Conservation (phyloP, 225 moss, liverwort and hornwort genomes). For the Neckera pumila region DNA sequence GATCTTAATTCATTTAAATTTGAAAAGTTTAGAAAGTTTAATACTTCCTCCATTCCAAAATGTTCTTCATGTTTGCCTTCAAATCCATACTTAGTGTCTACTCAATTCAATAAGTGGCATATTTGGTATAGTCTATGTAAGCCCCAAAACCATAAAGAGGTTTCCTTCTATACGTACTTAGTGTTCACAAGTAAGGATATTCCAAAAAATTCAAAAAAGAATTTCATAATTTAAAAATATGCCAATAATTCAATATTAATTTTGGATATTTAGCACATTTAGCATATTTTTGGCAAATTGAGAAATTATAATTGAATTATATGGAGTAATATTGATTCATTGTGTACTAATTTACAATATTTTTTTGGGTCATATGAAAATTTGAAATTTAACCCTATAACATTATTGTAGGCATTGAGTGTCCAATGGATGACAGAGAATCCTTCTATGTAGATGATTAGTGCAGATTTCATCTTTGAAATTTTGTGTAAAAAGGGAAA, state of each 20-base stretch:
- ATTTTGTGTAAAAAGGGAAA: rapidly evolving
- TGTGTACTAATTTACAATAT: neutral
- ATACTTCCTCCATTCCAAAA: neutral
- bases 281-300: neutral
- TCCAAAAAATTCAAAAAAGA: neutral
- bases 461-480: neutral
- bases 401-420: rapidly evolving
- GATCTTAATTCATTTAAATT: neutral
- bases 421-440: rapidly evolving
- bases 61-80: neutral
- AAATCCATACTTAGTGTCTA: neutral
- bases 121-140: neutral
- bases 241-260: too few relatives aligned
- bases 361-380: neutral
- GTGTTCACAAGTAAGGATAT: neutral
- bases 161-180: neutral
- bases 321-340: neutral
- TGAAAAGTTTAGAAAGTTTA: neutral
- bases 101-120: neutral
- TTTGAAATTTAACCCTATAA: neutral
- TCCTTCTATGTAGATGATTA: neutral
- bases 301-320: neutral
- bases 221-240: neutral
- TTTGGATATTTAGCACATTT: neutral
- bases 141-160: neutral